These are phyloP conservation scores for Eimeria praecox DNA, from an alignment of 169 alveolate species.

Conservation along the genomic window DNA sequence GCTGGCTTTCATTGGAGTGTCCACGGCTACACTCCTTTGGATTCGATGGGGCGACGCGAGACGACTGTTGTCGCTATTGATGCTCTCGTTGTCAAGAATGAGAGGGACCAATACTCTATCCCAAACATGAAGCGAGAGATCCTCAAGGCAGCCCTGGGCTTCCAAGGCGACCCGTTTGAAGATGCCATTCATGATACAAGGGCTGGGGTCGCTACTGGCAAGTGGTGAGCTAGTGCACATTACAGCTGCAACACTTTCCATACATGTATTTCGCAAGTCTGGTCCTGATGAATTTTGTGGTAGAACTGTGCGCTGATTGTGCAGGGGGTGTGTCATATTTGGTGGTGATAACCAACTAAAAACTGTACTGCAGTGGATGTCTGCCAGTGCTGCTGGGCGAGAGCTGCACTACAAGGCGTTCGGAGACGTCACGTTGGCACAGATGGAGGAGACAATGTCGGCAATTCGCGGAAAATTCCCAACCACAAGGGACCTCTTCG, in stretches of 20 bases:
- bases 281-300: neutral
- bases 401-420: constrained; percentile 44
- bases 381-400: constrained; percentile 21
- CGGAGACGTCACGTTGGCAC: neutral
- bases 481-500: constrained; percentile 22
- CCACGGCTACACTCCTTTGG: constrained; percentile 69
- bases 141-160: constrained; percentile 73
- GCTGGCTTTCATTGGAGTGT: constrained; percentile 26
- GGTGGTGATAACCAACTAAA: constrained; percentile 11
- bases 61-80: constrained; percentile 67
- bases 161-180: constrained; percentile 78
- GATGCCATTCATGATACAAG: neutral
- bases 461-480: constrained; percentile 18
- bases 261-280: neutral
- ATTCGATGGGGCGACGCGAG: constrained; percentile 68
- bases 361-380: constrained; percentile 20
- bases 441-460: neutral
- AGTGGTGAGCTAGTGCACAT: constrained; percentile 27
- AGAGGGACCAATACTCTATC: constrained; percentile 16
- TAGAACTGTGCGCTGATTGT: neutral
- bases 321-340: constrained; percentile 28
- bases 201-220: constrained; percentile 66
- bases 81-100: constrained; percentile 38
- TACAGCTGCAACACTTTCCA: neutral
- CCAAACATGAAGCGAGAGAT: constrained; percentile 54